Conservation (phyloP, 305 asterid species). For the Rubia tinctorum region DNA sequence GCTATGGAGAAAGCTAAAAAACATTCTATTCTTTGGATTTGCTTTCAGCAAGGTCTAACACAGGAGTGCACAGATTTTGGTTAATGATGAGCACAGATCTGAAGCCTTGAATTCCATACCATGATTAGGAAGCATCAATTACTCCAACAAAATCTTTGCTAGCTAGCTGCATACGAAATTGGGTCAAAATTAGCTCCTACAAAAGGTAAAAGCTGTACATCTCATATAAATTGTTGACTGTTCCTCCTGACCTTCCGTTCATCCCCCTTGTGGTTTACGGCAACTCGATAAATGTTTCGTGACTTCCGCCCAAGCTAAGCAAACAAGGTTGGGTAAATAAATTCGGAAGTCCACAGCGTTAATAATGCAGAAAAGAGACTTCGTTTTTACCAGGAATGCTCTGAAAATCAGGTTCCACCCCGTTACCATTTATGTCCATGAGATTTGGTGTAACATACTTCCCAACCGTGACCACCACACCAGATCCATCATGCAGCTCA, state of each 20-base stretch:
- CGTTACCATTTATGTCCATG: constrained; percentile 86
- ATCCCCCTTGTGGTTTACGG: constrained; percentile 65
- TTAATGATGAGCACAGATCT: neutral
- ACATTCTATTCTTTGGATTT: neutral
- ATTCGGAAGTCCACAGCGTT: neutral
- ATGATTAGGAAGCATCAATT: neutral
- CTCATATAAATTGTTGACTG: neutral
- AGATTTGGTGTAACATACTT: constrained; percentile 93
- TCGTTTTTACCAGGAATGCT: constrained; percentile 65
- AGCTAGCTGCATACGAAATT: neutral
- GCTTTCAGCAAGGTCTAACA: constrained; percentile 1
- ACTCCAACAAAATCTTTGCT: neutral
- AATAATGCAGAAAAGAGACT: neutral
- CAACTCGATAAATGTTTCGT: constrained; percentile 54
- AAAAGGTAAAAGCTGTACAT: neutral
- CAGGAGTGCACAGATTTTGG: neutral
- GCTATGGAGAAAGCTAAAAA: neutral
- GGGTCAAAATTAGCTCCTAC: neutral
- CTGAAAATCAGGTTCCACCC: constrained; percentile 88
- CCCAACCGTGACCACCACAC: constrained; percentile 90
- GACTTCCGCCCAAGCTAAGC: constrained; percentile 89
- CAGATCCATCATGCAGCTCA: constrained; percentile 98
- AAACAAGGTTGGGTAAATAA: constrained; percentile 4
- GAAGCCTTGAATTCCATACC: neutral
- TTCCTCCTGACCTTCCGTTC: constrained; percentile 11